Evolutionary conservation across 306 rosid genomes (phyloP), one percentile per base, ranked within the genome.

Genomic region (Astragalus membranaceus): DNA sequence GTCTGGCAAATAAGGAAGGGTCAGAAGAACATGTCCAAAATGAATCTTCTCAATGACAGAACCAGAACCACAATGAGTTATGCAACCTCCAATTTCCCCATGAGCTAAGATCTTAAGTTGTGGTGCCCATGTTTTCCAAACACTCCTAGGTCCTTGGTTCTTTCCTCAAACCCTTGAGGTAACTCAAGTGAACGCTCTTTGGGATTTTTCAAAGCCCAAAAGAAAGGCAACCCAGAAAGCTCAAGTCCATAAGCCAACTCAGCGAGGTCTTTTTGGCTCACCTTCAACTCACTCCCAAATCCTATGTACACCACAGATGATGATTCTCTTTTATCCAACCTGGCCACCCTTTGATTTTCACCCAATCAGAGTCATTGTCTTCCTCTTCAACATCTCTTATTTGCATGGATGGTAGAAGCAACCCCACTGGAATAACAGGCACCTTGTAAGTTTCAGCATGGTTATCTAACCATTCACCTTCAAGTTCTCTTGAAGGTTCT

Each of bases 61-160:
- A 60, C 87, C 75, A 12, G 78, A 70, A 33, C 88, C 85, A 17
- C 78, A 76, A 51, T 88, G 92, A 62, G 69, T 78, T 74, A 85
- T 57, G 73, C 80, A 83, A 0, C 86, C 89, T 0, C 83, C 86
- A 2, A 87, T 49, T 4, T 86, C 78, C 0, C 46, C 78, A 65
- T 87, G 86, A 9, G 78, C 89, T 55, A 87, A 74, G 3, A 87
- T 85, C 74, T 81, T 83, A 7, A 57, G 54, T 68, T 88, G 88
- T 17, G 90, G 90, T 2, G 79, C 84, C 94, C 94, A 85, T n/a
- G 56, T 75, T 41, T 43, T 81, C 83, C 86, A 88, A 14, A 86
- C 79, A 82, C 1, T 0, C 89, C 91, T 0, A 75, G 86, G 1
- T 39, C 85, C 67, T 64, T 70, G 32, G 81, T 80, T 55, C 85